Base-by-base conservation (phyloP, 108 stramenopile species). In the Cyclostephanos invisitatus region DNA sequence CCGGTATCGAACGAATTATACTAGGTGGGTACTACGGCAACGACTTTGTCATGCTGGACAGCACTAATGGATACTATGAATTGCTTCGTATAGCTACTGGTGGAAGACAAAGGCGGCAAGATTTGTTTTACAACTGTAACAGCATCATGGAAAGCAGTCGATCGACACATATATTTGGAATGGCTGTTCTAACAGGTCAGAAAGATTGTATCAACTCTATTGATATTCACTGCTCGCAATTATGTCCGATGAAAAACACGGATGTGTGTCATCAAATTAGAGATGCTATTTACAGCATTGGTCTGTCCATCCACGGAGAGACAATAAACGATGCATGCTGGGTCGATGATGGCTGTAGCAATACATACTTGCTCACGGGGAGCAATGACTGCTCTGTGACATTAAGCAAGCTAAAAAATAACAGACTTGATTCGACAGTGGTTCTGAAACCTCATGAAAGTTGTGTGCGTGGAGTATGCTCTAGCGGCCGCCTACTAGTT, bases 21-120 rank as follows among this genome's bases (percentile, higher is more conserved):
- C 76, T 84, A 15, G 86, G 81, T 3, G 91, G 91, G 15, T 93
- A 85, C 64, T 80, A 72, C 55, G 89, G 88, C 29, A 93, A 90
- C 63, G 75, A 57, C 46, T 93, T 70, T 79, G 73, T 86, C 18
- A 67, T 89, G 22, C 44, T 84, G 51, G 85, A 93, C 66, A 54
- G 66, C 21, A 21, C 47, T 7, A 65, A 62, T n/a, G 91, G 91
- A 25, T 57, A 46, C 44, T 86, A 85, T 56, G 86, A 90, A 56
- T 65, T 86, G 40, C 56, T 89, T 66, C 79, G 79, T 25, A 54
- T 84, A 21, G 72, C 85, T 11, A 93, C 91, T 10, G 86, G 89
- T 22, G 89, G 89, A 0, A 72, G 91, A 55, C 89, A 93, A 62
- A 70, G 87, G 29, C 64, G 70, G 17, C 82, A 77, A 47, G 76